Conservation (phyloP, 2,329 filamentous ascomycete species). For the Trichoderma guizhouense region DNA sequence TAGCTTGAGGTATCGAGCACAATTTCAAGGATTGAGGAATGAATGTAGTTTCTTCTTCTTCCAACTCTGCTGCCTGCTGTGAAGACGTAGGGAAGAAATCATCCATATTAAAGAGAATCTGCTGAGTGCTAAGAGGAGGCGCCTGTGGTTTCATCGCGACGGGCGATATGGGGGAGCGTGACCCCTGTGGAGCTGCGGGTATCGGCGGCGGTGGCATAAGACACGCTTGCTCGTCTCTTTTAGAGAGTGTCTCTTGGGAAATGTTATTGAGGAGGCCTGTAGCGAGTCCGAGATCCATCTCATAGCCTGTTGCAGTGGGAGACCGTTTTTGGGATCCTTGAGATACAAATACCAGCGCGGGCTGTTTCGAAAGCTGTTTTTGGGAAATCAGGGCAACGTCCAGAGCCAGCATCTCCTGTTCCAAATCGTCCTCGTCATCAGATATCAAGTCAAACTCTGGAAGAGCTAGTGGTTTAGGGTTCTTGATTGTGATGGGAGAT, state of each 20-base stretch:
- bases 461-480: not conserved
- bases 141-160: constrained; percentile 22
- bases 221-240: not conserved
- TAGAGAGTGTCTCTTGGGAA: not conserved
- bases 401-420: constrained; percentile 26
- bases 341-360: not conserved
- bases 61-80: constrained; percentile 53
- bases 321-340: not conserved
- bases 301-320: not conserved
- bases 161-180: constrained; percentile 20
- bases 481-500: not conserved
- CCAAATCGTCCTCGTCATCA: constrained; percentile 29
- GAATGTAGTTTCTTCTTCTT: constrained; percentile 31
- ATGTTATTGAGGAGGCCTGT: not conserved
- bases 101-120: constrained; percentile 50
- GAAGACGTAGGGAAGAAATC: constrained; percentile 56
- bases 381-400: constrained; percentile 19
- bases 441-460: constrained; percentile 21
- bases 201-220: constrained; percentile 8
- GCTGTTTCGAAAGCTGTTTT: not conserved
- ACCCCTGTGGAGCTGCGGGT: constrained; percentile 7
- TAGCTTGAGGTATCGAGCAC: not conserved
- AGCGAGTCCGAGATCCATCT: constrained; percentile 4
- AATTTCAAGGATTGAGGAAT: constrained; percentile 6
- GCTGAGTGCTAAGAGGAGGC: constrained; percentile 47